These are phyloP conservation scores for Cymodocea nodosa DNA, from an alignment of 116 monocot genomes.

Conservation along the genomic window DNA sequence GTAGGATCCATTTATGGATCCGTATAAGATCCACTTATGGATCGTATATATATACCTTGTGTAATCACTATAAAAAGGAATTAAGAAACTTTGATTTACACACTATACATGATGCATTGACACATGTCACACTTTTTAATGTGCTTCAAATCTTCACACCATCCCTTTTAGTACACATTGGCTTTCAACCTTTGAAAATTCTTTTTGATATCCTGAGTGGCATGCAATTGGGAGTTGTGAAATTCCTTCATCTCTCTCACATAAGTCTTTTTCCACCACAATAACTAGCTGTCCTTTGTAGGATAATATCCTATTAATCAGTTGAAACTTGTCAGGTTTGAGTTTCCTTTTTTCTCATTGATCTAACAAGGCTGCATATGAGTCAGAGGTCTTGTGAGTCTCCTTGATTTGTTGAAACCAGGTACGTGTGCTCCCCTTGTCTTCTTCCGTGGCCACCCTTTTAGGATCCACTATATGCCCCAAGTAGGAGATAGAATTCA, in stretches of 20 bases:
- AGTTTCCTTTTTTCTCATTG: too few relatives aligned
- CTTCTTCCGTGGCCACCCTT: background rate
- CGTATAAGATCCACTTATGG: too few relatives aligned
- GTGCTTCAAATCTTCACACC: background rate
- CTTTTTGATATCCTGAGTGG: background rate
- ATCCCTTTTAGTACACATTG: background rate
- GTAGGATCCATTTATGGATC: too few relatives aligned
- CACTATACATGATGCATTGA: background rate
- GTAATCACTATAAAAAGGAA: too few relatives aligned
- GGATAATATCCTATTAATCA: background rate
- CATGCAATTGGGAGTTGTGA: background rate
- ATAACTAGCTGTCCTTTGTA: background rate
- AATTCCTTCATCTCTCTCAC: background rate
- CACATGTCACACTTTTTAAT: background rate
- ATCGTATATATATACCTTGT: too few relatives aligned
- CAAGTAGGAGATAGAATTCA: background rate
- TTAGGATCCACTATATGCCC: background rate
- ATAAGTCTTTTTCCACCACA: background rate
- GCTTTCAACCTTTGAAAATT: background rate
- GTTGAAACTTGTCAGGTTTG: too few relatives aligned
- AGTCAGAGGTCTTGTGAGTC: too few relatives aligned
- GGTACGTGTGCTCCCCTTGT: background rate
- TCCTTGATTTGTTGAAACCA: too few relatives aligned
- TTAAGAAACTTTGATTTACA: too few relatives aligned
- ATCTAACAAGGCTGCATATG: too few relatives aligned